Percentiles rank a stretch among this genome's conserved stretches.
Evolutionary conservation across 345 rosid genomes (phyloP).

Genomic region (Syzygium oleosum): DNA sequence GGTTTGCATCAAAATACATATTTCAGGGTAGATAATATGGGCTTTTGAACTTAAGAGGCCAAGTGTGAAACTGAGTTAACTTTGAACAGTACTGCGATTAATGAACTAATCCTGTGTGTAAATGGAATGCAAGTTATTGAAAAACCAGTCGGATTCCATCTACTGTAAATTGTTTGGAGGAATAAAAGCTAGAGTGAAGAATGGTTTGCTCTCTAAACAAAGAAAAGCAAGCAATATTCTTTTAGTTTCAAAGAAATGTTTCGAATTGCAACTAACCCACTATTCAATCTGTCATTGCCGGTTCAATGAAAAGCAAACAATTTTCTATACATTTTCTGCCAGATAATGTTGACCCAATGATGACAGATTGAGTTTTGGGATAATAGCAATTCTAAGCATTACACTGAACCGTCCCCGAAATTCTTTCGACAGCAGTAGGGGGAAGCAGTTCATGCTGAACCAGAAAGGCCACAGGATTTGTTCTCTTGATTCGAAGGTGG

Average conservation of each 20-base stretch:
- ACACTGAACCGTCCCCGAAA: too few relatives aligned
- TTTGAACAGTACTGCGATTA: background rate
- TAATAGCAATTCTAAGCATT: too few relatives aligned
- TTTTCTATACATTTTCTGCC: background rate
- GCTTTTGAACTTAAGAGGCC: background rate
- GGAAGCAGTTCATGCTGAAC: background rate
- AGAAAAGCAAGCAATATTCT: background rate
- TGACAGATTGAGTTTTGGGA: background rate
- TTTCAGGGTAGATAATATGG: background rate
- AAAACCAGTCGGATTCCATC: background rate
- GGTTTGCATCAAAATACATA: background rate
- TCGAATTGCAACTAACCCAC: background rate
- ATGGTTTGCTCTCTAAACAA: background rate
- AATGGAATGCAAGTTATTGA: background rate
- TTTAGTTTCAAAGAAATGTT: background rate
- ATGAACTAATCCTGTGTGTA: background rate
- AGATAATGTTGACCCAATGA: background rate
- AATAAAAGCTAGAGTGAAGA: background rate
- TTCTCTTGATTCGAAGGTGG: background rate
- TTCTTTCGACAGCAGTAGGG: background rate
- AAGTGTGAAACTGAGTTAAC: background rate
- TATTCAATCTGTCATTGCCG: background rate
- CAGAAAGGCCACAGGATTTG: background rate
- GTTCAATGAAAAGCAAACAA: background rate
- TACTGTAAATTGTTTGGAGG: background rate